Conservation (phyloP, 2,329 filamentous ascomycete species). For the Madurella mycetomatis region DNA sequence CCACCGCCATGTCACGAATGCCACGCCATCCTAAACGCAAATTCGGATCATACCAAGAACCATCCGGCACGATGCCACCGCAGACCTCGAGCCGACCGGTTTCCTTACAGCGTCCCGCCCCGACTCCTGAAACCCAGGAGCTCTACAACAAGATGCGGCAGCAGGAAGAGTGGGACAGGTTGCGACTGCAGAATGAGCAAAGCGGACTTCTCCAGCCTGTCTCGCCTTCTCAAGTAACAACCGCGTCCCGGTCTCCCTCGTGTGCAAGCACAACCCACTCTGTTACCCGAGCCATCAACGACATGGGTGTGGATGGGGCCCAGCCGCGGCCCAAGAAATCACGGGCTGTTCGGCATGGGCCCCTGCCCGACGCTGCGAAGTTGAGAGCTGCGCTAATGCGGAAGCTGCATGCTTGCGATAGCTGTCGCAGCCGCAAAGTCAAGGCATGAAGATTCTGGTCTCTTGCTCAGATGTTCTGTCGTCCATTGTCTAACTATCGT, state of each 20-base stretch:
- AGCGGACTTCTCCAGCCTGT: constrained; percentile 8
- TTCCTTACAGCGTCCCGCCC: neutral
- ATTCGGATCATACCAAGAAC: neutral
- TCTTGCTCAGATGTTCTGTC: neutral
- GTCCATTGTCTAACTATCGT: constrained; percentile 4
- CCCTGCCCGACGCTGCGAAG: constrained; percentile 11
- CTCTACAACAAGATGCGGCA: constrained; percentile 21
- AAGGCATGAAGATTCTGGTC: constrained; percentile 10
- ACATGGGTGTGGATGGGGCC: constrained; percentile 4
- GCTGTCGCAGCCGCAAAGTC: constrained; percentile 24
- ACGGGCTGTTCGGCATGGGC: constrained; percentile 14
- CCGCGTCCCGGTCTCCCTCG: constrained; percentile 18
- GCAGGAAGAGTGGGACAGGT: constrained; percentile 12
- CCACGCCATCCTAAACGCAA: constrained; percentile 5
- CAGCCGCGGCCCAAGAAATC: constrained; percentile 1
- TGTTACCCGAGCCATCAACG: constrained; percentile 1
- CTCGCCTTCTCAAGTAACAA: constrained; percentile 10
- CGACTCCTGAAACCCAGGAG: constrained; percentile 17
- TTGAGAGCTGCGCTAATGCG: constrained; percentile 23
- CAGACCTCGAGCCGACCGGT: neutral
- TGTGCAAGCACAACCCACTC: constrained; percentile 17
- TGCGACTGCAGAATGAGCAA: neutral
- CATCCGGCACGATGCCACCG: neutral
- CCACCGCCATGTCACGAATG: neutral
- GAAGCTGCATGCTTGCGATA: constrained; percentile 21